These are phyloP conservation scores for Liriodendron chinense DNA, from an alignment of 164 flowering plant species.

Conservation along the genomic window DNA sequence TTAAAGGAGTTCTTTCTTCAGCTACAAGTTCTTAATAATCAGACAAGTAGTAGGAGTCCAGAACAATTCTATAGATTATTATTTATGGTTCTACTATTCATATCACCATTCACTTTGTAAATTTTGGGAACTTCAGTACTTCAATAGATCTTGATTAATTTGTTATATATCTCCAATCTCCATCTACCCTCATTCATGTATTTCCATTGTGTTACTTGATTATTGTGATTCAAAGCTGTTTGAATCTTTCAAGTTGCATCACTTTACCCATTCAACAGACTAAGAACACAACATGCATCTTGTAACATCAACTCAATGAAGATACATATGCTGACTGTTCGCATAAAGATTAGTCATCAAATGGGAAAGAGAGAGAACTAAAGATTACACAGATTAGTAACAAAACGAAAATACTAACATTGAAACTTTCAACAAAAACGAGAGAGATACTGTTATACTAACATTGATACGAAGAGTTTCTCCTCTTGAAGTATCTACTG, in stretches of 20 bases:
- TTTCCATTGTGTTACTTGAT: not conserved
- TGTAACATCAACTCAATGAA: not conserved
- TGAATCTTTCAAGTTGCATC: not conserved
- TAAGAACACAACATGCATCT: constrained; percentile 1
- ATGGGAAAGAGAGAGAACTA: not conserved
- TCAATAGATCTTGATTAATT: not conserved
- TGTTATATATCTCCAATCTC: too few relatives aligned
- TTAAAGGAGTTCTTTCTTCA: not conserved
- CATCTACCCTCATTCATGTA: too few relatives aligned
- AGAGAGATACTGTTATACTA: constrained; percentile 9
- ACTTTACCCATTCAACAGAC: not conserved
- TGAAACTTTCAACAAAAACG: not conserved
- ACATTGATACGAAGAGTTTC: constrained; percentile 33
- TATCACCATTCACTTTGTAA: too few relatives aligned
- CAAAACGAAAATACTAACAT: not conserved
- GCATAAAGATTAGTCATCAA: not conserved
- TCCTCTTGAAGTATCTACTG: constrained; percentile 36
- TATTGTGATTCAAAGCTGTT: not conserved
- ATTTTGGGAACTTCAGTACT: too few relatives aligned
- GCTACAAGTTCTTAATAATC: not conserved
- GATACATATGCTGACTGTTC: not conserved
- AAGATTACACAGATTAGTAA: not conserved
- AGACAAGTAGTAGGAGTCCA: not conserved
- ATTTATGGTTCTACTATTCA: too few relatives aligned
- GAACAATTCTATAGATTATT: not conserved